Conservation (phyloP, 441 rosid species). For the Euphorbia schlechtendalii region DNA sequence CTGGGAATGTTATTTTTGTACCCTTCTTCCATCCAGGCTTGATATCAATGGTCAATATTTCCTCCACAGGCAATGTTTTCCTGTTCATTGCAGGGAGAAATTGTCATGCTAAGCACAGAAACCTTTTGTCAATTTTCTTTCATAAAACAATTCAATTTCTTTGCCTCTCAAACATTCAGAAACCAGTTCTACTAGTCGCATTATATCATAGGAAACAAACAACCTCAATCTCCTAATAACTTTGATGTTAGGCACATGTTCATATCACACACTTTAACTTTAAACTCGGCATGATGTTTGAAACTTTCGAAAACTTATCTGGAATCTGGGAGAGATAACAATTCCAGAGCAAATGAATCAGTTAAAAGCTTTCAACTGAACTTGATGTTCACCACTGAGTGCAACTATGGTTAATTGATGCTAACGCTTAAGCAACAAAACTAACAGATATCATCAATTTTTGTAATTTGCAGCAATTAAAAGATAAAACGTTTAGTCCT, state of each 20-base stretch:
- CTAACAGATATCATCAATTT: too few species aligned
- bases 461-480: too few species aligned
- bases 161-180: not conserved
- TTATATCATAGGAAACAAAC: not conserved
- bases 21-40: conserved; percentile 95
- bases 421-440: not conserved
- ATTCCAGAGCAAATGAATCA: not conserved
- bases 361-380: not conserved
- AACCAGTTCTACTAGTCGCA: not conserved
- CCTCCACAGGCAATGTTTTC: conserved; percentile 59
- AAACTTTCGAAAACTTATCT: not conserved
- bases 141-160: not conserved
- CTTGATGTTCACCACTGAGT: not conserved
- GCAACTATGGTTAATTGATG: not conserved
- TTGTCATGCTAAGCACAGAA: not conserved
- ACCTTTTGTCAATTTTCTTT: too few species aligned
- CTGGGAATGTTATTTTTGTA: conserved; percentile 76
- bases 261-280: too few species aligned
- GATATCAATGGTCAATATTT: conserved; percentile 58
- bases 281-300: not conserved
- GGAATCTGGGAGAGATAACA: too few species aligned
- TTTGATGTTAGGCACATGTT: too few species aligned
- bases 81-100: conserved; percentile 34
- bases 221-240: not conserved
- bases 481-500: not conserved